phyloP scores from a whole-genome alignment of 1,284 basidiomycete genomes.

The Cutaneotrichosporon sp. region DNA sequence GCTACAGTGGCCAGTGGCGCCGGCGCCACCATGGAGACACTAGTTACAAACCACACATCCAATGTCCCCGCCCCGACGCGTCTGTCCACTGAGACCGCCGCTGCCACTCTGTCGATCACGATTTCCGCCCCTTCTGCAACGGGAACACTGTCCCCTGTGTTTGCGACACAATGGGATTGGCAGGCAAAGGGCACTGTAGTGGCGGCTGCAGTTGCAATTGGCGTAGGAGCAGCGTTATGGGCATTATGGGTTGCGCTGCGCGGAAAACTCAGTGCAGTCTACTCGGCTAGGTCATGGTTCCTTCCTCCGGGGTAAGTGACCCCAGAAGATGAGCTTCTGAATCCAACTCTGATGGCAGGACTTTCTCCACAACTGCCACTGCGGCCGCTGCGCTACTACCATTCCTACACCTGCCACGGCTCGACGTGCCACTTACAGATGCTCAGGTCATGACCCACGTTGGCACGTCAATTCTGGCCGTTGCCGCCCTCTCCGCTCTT shows the following conservation, averaged over 20 bases:
- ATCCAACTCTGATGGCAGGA: constrained; percentile 63
- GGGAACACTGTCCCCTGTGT: not conserved
- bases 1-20: no score
- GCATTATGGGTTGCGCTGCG: constrained; percentile 27
- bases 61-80: no score
- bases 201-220: constrained; percentile 18
- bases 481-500: constrained; percentile 58
- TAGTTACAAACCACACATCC: no score
- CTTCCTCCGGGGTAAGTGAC: constrained; percentile 27
- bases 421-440: constrained; percentile 61
- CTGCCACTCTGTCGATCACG: no score
- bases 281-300: constrained; percentile 31
- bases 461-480: constrained; percentile 60
- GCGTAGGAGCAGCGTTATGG: constrained; percentile 31
- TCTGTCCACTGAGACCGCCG: no score
- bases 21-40: no score
- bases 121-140: no score
- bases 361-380: constrained; percentile 63
- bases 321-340: not conserved
- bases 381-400: no score
- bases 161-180: constrained; percentile 27
- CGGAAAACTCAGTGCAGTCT: constrained; percentile 19
- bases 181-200: constrained; percentile 32
- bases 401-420: constrained; percentile 60
- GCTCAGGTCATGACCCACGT: constrained; percentile 64